Base-by-base conservation (phyloP, 805 yeast genomes). In the Candida nonsorbophila region DNA sequence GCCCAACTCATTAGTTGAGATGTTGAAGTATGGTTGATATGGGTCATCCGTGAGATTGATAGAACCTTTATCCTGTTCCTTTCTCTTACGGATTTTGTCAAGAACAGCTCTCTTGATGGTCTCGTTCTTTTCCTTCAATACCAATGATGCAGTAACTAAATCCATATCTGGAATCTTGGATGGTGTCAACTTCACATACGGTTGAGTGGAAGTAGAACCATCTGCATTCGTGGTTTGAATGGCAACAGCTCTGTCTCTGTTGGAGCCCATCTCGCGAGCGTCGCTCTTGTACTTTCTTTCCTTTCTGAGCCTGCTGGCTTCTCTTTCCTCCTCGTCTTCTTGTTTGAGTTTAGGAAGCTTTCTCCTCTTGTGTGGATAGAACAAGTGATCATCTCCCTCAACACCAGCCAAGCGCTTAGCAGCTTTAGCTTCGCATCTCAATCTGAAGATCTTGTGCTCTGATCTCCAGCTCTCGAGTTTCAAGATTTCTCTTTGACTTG, bases 91-190 rank as follows among this genome's bases (percentile, higher is more conserved):
- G 55, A 90, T 67, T 51, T 85, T 84, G 42, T 85, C 95, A 38
- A 78, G 74, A 27, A 92, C 95, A n/a, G 85, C 94, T 32, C 78
- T 73, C 38, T 79, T 78, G 37, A 88, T 79, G 5, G 84, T 80
- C 32, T 71, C 78, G 37, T 85, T 81, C 55, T 86, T 85, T 38
- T 79, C 88, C 27, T 74, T 67, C 28, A 84, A 58, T 14, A 86
- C 77, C 25, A 77, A 71, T 31, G 83, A 84, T 7, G 87, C 88
- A 5, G 95, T 84, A 14, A 83, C 79, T 36, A 90, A 65, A 26
- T 86, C 94, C 70, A 88, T 71, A 55, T 90, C 97, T 10, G 97
- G 97, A 39, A 90, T 84, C 55, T 86, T 84, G 2, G 95, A 83
- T 21, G 92, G 81, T 3, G 96, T 95, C 22, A 86, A 55, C 45